These are phyloP conservation scores for Fusarium phyllophilum DNA, from an alignment of 2,329 filamentous ascomycete species.

Conservation along the genomic window DNA sequence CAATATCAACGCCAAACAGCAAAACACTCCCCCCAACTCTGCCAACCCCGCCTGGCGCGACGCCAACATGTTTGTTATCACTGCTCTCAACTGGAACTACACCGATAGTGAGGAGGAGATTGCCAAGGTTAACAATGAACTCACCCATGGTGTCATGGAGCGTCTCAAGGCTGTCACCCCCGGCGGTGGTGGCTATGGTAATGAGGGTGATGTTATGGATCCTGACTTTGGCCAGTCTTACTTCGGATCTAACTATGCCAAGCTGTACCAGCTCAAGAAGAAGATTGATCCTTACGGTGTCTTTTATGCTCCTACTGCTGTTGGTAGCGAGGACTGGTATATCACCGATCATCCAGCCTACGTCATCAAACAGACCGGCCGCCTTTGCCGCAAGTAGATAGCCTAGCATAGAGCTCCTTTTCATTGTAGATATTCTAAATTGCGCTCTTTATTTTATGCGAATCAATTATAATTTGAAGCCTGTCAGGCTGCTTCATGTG, in stretches of 20 bases:
- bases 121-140: conserved; percentile 44
- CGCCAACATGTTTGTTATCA: conserved; percentile 49
- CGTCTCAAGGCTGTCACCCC: conserved; percentile 40
- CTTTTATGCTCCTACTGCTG: conserved; percentile 50
- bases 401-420: background rate
- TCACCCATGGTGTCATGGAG: conserved; percentile 30
- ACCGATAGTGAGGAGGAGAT: conserved; percentile 14
- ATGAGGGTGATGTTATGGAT: conserved; percentile 51
- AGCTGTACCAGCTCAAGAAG: conserved; percentile 50
- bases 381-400: conserved; percentile 26
- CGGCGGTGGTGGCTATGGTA: conserved; percentile 43
- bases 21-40: conserved; percentile 48
- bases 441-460: background rate
- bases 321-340: conserved; percentile 52
- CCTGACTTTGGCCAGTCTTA: conserved; percentile 50
- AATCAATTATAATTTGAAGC: background rate
- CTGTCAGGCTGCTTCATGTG: background rate
- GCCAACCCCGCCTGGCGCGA: conserved; percentile 55
- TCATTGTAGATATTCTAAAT: background rate
- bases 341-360: conserved; percentile 22
- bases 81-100: conserved; percentile 40
- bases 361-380: conserved; percentile 31
- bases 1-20: conserved; percentile 35
- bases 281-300: conserved; percentile 49
- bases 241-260: conserved; percentile 50